Evolutionary conservation across 139 green algal genomes (phyloP).

Genomic region (Tetraselmis chui): DNA sequence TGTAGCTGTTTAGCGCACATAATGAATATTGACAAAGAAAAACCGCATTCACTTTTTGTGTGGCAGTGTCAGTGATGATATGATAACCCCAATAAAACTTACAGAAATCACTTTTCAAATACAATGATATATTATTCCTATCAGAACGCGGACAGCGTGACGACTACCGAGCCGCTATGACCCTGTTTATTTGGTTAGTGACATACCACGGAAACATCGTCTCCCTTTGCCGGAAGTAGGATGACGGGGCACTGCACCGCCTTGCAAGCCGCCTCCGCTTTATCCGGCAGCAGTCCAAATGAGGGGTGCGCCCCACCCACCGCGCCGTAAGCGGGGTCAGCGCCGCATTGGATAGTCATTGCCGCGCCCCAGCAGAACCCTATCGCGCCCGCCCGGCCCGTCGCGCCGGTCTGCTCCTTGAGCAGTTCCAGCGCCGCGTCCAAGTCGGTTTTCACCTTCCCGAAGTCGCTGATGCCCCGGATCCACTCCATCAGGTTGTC

Average conservation of each 20-base stretch:
- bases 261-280: constrained; percentile 1
- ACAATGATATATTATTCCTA: too few species aligned
- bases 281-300: neutral
- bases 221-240: constrained; percentile 17
- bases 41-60: too few species aligned
- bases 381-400: constrained; percentile 1
- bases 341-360: neutral
- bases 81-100: too few species aligned
- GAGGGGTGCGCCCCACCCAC: neutral
- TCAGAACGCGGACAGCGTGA: too few species aligned
- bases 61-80: too few species aligned
- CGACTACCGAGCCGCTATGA: too few species aligned
- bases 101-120: too few species aligned
- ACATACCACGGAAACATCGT: neutral
- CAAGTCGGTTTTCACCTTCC: constrained; percentile 1
- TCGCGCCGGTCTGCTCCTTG: constrained; percentile 1
- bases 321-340: neutral
- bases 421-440: constrained; percentile 1
- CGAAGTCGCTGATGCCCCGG: neutral
- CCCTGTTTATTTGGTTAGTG: too few species aligned
- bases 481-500: constrained; percentile 21
- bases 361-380: constrained; percentile 32
- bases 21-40: too few species aligned
- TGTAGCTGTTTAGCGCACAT: too few species aligned
- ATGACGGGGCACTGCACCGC: constrained; percentile 10